Evolutionary conservation across 2,329 filamentous ascomycete genomes (phyloP).

Genomic region (Cytospora chrysosperma): DNA sequence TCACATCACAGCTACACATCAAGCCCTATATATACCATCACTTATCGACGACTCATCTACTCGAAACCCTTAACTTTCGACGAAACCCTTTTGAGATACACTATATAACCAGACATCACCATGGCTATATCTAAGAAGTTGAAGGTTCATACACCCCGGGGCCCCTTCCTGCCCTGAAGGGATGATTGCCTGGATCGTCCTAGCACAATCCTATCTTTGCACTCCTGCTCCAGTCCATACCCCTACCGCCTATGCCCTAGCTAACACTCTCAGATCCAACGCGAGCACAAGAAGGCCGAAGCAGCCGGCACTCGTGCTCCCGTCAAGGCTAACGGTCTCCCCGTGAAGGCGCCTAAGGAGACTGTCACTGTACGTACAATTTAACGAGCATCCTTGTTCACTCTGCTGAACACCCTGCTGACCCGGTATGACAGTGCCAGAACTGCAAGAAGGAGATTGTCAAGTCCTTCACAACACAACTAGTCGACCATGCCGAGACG

Average conservation of each 20-base stretch:
- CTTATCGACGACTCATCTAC: neutral
- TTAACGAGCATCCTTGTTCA: neutral
- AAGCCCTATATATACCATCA: neutral
- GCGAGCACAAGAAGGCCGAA: constrained; percentile 56
- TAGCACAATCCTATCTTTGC: constrained; percentile 5
- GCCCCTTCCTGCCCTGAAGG: neutral
- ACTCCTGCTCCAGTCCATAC: neutral
- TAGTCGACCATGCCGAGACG: constrained; percentile 52
- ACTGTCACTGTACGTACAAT: constrained; percentile 43
- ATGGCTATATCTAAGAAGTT: constrained; percentile 35
- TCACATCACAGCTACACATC: neutral
- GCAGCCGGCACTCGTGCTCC: constrained; percentile 52
- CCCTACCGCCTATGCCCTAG: neutral
- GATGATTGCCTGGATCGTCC: neutral
- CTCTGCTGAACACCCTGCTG: constrained; percentile 23
- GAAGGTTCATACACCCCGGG: constrained; percentile 16
- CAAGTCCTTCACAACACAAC: constrained; percentile 50
- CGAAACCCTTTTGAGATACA: neutral
- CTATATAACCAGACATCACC: neutral
- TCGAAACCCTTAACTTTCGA: neutral
- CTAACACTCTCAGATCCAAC: constrained; percentile 40
- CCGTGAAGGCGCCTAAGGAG: constrained; percentile 54
- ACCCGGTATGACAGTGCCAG: constrained; percentile 40
- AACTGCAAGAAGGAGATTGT: constrained; percentile 52
- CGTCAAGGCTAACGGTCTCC: constrained; percentile 55